phyloP scores from a whole-genome alignment of 192 early-diverging fungal genomes.

The Coemansia sp. region DNA sequence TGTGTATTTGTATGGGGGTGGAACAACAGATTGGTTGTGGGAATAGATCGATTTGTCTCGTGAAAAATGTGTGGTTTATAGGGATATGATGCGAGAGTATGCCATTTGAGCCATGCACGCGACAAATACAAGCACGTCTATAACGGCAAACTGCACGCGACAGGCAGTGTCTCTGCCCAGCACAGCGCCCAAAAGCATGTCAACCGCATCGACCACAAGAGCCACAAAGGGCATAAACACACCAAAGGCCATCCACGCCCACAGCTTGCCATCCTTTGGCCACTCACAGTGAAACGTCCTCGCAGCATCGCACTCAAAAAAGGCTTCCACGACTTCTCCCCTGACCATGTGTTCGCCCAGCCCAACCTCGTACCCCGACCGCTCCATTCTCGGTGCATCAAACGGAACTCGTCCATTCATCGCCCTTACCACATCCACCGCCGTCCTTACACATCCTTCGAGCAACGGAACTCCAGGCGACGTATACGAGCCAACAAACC shows the following conservation, averaged over 20 bases:
- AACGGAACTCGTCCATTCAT: conserved; percentile 26
- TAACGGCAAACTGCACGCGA: conserved; percentile 18
- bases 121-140: conserved; percentile 20
- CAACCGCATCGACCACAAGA: background rate
- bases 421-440: conserved; percentile 54
- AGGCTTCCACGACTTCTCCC: conserved; percentile 36
- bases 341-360: conserved; percentile 27
- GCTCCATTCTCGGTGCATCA: conserved; percentile 17
- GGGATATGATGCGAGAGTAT: background rate
- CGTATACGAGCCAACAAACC: conserved; percentile 60
- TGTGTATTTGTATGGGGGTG: too few species aligned
- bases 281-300: conserved; percentile 22
- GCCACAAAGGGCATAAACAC: conserved; percentile 14
- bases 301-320: conserved; percentile 33
- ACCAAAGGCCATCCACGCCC: conserved; percentile 20
- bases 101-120: conserved; percentile 11
- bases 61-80: background rate
- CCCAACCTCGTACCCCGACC: conserved; percentile 30
- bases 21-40: background rate
- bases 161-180: conserved; percentile 18
- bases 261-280: background rate
- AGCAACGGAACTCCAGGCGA: conserved; percentile 61
- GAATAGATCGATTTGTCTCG: background rate
- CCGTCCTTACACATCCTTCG: conserved; percentile 60
- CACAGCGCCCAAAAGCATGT: background rate